phyloP scores from a whole-genome alignment of 1,284 basidiomycete genomes.

The Athelia sp. region DNA sequence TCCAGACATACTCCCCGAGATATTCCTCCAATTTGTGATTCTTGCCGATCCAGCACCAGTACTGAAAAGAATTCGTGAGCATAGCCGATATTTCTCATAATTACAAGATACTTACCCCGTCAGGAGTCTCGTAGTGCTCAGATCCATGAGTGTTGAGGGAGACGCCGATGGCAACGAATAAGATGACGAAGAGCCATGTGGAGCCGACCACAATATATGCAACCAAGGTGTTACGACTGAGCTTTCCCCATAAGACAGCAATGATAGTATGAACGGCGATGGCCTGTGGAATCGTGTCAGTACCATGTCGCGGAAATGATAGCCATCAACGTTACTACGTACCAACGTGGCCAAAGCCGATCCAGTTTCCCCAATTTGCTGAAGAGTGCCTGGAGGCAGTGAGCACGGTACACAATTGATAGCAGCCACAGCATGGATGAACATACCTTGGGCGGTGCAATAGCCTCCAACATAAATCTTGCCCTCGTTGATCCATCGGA shows the following conservation, averaged over 20 bases:
- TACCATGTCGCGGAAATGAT: slow-evolving; percentile 2
- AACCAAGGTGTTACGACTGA: slow-evolving; percentile 13
- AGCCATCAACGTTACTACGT: slow-evolving; percentile 5
- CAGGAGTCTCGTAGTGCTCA: slow-evolving; percentile 25
- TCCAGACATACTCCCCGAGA: slow-evolving; percentile 38
- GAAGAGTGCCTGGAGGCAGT: slow-evolving; percentile 23
- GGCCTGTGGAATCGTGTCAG: slow-evolving; percentile 13
- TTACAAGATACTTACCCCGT: slow-evolving; percentile 25
- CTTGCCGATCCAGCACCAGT: slow-evolving; percentile 41
- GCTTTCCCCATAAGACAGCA: slow-evolving; percentile 29
- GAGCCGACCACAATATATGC: slow-evolving; percentile 22
- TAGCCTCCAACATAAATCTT: slow-evolving; percentile 25
- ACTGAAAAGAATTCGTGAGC: slow-evolving; percentile 15
- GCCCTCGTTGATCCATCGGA: slow-evolving; percentile 29
- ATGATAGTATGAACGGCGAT: slow-evolving; percentile 33
- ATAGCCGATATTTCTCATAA: slow-evolving; percentile 1
- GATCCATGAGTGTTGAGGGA: slow-evolving; percentile 13
- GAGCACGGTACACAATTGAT: neutral
- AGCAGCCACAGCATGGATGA: neutral
- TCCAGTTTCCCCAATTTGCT: slow-evolving; percentile 34
- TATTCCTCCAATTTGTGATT: slow-evolving; percentile 26
- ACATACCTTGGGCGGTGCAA: slow-evolving; percentile 29
- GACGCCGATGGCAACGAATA: slow-evolving; percentile 29
- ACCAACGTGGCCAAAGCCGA: slow-evolving; percentile 37
- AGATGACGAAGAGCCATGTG: slow-evolving; percentile 30